Evolutionary conservation across 1,284 basidiomycete genomes (phyloP).

Genomic region (Singerocomus inundabilis): DNA sequence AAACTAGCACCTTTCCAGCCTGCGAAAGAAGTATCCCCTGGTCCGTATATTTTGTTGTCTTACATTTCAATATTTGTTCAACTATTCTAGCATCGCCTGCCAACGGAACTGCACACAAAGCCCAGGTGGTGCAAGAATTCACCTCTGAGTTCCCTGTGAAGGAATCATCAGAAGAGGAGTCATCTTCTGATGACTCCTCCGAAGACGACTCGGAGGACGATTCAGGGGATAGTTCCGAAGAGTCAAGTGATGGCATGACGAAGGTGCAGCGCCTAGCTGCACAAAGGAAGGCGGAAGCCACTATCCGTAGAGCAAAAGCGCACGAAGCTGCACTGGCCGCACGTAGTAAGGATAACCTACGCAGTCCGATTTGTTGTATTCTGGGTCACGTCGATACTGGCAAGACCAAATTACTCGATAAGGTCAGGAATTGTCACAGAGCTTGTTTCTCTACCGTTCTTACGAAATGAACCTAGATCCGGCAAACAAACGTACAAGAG

Average conservation of each 20-base stretch:
- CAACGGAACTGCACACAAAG: conserved; percentile 7
- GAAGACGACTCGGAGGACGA: conserved; percentile 44
- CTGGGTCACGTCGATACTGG: conserved; percentile 99
- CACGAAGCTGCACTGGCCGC: conserved; percentile 87
- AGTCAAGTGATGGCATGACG: conserved; percentile 64
- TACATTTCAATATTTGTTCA: neutral
- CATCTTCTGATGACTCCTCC: conserved; percentile 44
- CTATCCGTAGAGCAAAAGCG: conserved; percentile 76
- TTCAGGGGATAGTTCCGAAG: conserved; percentile 44
- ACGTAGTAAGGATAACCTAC: conserved; percentile 85
- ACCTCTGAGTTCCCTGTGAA: conserved; percentile 22
- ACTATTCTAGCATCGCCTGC: conserved; percentile 1
- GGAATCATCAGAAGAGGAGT: conserved; percentile 44
- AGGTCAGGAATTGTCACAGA: conserved; percentile 49
- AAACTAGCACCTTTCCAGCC: conserved; percentile 4
- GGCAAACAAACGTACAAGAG: conserved; percentile 99
- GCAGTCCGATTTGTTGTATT: conserved; percentile 99
- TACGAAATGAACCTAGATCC: conserved; percentile 61
- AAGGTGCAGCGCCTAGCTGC: conserved; percentile 65
- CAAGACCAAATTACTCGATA: conserved; percentile 98
- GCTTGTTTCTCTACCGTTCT: conserved; percentile 8
- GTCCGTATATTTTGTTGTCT: conserved; percentile 10
- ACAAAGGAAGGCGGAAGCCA: conserved; percentile 82
- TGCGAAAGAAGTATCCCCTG: neutral
- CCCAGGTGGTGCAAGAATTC: neutral